Evolutionary conservation across 1,139 yeast genomes (phyloP).

Genomic region (Geotrichum klebahnii): DNA sequence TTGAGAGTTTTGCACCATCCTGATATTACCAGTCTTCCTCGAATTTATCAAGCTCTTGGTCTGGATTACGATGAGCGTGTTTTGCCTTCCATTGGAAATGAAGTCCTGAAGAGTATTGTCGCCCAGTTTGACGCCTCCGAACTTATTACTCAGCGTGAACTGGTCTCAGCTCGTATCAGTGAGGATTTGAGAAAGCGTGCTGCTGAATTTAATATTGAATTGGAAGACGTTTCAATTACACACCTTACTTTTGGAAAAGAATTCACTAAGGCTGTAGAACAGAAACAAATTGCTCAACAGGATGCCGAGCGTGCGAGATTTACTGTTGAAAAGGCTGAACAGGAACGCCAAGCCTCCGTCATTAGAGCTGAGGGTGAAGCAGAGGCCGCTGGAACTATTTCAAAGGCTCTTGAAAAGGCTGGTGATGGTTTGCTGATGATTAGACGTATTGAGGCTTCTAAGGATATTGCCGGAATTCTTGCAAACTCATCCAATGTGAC

Average conservation of each 20-base stretch:
- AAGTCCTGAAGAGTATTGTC: conserved; percentile 87
- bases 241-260: conserved; percentile 97
- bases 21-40: conserved; percentile 74
- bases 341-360: conserved; percentile 90
- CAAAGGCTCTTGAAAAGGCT: conserved; percentile 87
- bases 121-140: conserved; percentile 99
- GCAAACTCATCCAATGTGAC: conserved; percentile 82
- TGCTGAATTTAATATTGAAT: conserved; percentile 76
- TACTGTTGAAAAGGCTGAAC: conserved; percentile 94
- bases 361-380: conserved; percentile 99
- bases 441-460: conserved; percentile 93
- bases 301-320: conserved; percentile 97
- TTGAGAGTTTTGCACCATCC: conserved; percentile 93
- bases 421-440: conserved; percentile 95
- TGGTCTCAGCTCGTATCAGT: conserved; percentile 84
- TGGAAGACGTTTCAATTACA: conserved; percentile 96
- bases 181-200: conserved; percentile 84
- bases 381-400: conserved; percentile 93
- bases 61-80: conserved; percentile 96
- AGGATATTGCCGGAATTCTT: conserved; percentile 86
- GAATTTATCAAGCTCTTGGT: conserved; percentile 85
- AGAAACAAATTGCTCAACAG: conserved; percentile 98
- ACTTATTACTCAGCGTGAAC: conserved; percentile 93
- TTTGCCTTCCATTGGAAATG: conserved; percentile 94
- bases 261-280: conserved; percentile 97